Percentiles rank a stretch among this genome's conserved stretches.
Evolutionary conservation across 345 rosid genomes (phyloP).

Genomic region (Gossypium anomalum): DNA sequence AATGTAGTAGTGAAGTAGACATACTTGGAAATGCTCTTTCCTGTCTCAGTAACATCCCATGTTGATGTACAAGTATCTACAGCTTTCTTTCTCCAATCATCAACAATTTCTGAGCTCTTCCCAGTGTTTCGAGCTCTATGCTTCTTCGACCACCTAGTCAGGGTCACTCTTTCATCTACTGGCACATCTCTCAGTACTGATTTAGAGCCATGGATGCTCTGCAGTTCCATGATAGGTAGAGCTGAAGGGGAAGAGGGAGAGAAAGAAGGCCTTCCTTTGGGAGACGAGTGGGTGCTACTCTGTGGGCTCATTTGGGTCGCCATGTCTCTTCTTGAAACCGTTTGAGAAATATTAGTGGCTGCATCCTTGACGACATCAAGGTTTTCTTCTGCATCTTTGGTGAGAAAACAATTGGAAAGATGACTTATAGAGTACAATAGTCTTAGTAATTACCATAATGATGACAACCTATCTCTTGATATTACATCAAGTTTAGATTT

Average conservation of each 20-base stretch:
- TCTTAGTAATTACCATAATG: neutral
- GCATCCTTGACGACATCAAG: slow-evolving; percentile 49
- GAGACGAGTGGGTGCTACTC: slow-evolving; percentile 58
- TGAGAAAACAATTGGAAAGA: slow-evolving; percentile 10
- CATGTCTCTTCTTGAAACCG: slow-evolving; percentile 89
- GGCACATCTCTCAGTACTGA: slow-evolving; percentile 72
- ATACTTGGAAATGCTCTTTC: slow-evolving; percentile 53
- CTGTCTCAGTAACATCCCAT: slow-evolving; percentile 63
- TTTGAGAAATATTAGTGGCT: slow-evolving; percentile 50
- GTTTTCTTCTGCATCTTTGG: slow-evolving; percentile 46
- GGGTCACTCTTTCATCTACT: slow-evolving; percentile 82
- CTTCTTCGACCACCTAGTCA: slow-evolving; percentile 90
- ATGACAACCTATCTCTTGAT: neutral
- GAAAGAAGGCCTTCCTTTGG: slow-evolving; percentile 47
- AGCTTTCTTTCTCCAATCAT: slow-evolving; percentile 66
- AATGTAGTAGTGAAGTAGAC: slow-evolving; percentile 15
- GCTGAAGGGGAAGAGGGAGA: slow-evolving; percentile 50
- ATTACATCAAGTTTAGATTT: neutral
- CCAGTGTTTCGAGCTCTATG: slow-evolving; percentile 42
- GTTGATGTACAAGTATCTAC: slow-evolving; percentile 42
- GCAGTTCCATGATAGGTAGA: slow-evolving; percentile 50
- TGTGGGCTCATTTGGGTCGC: slow-evolving; percentile 97
- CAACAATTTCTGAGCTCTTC: slow-evolving; percentile 54
- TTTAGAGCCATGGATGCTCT: slow-evolving; percentile 38
- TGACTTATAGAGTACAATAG: slow-evolving; percentile 9